Base-by-base conservation (phyloP, 345 rosid species). In the Moricandia arvensis region DNA sequence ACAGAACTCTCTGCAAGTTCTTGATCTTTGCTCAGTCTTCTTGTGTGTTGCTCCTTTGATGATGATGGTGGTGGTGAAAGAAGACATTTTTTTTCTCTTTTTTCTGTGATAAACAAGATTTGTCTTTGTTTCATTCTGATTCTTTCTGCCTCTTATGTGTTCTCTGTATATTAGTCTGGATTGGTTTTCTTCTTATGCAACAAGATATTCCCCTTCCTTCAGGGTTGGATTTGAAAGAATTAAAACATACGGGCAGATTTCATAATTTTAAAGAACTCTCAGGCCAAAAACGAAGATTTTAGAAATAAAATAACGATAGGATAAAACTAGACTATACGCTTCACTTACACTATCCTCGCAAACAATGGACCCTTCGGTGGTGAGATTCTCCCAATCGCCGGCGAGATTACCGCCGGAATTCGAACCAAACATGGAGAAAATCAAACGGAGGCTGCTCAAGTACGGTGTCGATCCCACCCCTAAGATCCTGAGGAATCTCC, bases 391-490 rank as follows among this genome's bases (percentile, higher is more conserved):
- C 37, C 76, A 74, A 63, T 31, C 82, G 24, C 59, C 76, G 72
- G 75, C 71, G 73, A 72, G 59, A 31, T 9, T 53, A 8, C 16
- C 71, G 47, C 30, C 71, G 66, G 80, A 17, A 10, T 89, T 88
- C 74, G 88, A 87, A 73, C 94, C 93, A 26, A 77, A 85, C 61
- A 76, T 66, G 74, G 89, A 89, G 54, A 83, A 82, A 68, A 89
- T 93, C 62, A 85, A 86, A 55, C 86, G 68, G 7, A 84, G 76
- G 37, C 85, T 93, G 33, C 82, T 89, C 21, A 71, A 84, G 31
- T 35, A 84, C 51, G 96, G 88, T 51, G 88, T 90, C 37, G 68
- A 81, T 37, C 93, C 96, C 6, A 89, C 91, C 0, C 95, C 93
- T 65, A 91, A 86, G 77, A 90, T 94, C 61, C 61, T 91, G 58